phyloP scores from a whole-genome alignment of 768 basidiomycete genomes.

The Termitomyces sp. region DNA sequence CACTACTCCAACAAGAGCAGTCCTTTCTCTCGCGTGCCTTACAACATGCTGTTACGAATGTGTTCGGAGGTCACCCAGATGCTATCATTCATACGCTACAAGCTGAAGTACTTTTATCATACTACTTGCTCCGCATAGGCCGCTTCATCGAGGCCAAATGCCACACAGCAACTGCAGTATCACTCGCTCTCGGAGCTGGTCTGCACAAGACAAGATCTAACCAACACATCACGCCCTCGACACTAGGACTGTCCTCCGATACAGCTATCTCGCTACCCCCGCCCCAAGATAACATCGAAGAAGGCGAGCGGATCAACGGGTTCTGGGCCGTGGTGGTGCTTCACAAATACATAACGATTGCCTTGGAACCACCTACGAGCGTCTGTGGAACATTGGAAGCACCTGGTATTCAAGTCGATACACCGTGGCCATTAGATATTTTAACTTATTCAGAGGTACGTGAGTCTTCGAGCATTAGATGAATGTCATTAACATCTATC shows the following conservation, averaged over 20 bases:
- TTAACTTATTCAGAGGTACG: conserved; percentile 35
- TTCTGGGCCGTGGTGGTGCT: conserved; percentile 63
- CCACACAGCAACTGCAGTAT: conserved; percentile 50
- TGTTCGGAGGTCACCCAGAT: conserved; percentile 46
- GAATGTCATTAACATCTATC: conserved; percentile 11
- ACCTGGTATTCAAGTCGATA: conserved; percentile 46
- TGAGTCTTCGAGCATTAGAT: conserved; percentile 4
- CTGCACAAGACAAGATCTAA: conserved; percentile 44
- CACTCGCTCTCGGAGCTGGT: conserved; percentile 42
- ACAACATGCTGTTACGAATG: conserved; percentile 41
- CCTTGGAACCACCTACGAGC: conserved; percentile 48
- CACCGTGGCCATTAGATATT: conserved; percentile 49
- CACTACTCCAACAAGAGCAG: conserved; percentile 37
- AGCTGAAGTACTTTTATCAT: conserved; percentile 59
- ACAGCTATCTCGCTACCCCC: conserved; percentile 39
- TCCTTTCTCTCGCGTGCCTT: conserved; percentile 48
- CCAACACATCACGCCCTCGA: conserved; percentile 30
- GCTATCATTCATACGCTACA: conserved; percentile 53
- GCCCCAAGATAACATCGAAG: conserved; percentile 47
- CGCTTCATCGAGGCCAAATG: conserved; percentile 59
- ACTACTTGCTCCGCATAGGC: conserved; percentile 62
- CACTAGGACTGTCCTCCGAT: conserved; percentile 35
- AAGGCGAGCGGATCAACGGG: conserved; percentile 62
- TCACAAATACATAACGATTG: conserved; percentile 54
- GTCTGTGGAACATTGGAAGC: conserved; percentile 54